phyloP scores from a whole-genome alignment of 2,329 filamentous ascomycete genomes.

The Akanthomyces uredinophilus region DNA sequence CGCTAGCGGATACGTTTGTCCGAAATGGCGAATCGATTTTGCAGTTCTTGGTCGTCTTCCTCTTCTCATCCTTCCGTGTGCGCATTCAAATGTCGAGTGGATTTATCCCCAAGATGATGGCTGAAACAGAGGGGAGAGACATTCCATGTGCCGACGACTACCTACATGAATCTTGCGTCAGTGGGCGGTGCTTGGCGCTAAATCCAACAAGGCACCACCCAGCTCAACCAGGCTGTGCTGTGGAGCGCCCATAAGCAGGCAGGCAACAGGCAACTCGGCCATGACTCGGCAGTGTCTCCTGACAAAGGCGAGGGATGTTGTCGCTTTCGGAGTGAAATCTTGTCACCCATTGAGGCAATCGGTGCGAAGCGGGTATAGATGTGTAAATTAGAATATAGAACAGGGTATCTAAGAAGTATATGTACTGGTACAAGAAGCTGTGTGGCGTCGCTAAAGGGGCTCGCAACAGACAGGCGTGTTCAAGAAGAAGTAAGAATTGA shows the following conservation, averaged over 20 bases:
- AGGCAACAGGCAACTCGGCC: background rate
- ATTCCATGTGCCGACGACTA: background rate
- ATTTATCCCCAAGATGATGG: background rate
- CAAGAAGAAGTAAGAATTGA: background rate
- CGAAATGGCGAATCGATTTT: background rate
- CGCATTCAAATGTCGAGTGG: too few species aligned
- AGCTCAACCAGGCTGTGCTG: background rate
- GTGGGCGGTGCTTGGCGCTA: constrained; percentile 9
- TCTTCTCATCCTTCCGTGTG: too few species aligned
- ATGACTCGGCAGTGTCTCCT: background rate
- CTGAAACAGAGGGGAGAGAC: background rate
- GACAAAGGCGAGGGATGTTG: too few species aligned
- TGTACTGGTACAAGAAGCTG: background rate
- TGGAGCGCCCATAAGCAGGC: background rate
- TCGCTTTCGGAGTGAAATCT: too few species aligned
- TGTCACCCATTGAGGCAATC: background rate
- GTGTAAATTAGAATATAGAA: background rate
- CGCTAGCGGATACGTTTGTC: background rate
- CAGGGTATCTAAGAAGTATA: constrained; percentile 10
- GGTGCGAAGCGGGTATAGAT: background rate
- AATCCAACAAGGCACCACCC: background rate
- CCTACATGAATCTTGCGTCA: background rate
- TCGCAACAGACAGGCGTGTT: background rate
- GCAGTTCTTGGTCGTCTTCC: too few species aligned
- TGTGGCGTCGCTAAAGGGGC: background rate